These are phyloP conservation scores for Rosa persica DNA, from an alignment of 306 rosid species.

Conservation along the genomic window DNA sequence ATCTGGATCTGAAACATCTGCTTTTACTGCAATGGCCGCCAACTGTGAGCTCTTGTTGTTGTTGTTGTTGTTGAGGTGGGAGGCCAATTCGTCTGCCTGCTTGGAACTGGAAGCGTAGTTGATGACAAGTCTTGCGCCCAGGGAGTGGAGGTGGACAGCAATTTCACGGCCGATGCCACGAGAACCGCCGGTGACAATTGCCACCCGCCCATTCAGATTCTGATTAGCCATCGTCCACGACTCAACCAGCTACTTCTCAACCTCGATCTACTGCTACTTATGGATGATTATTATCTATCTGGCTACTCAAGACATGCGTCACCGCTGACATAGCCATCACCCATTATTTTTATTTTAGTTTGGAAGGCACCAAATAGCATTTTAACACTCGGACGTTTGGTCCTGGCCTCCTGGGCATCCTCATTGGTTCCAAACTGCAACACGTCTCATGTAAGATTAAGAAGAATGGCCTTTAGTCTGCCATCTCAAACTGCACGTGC, in stretches of 20 bases:
- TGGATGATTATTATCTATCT: neutral
- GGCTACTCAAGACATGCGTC: neutral
- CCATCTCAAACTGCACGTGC: too few relatives aligned
- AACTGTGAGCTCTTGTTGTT: neutral
- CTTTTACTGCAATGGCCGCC: slow-evolving; percentile 33
- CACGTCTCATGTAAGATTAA: too few relatives aligned
- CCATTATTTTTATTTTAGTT: too few relatives aligned
- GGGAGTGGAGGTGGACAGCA: slow-evolving; percentile 50
- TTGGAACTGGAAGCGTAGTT: slow-evolving; percentile 37
- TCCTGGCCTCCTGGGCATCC: too few relatives aligned
- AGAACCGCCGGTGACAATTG: slow-evolving; percentile 51
- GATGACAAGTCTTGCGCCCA: slow-evolving; percentile 45
- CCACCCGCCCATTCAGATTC: slow-evolving; percentile 37
- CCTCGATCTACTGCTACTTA: too few relatives aligned
- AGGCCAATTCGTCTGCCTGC: slow-evolving; percentile 39
- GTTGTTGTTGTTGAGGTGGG: slow-evolving; percentile 29
- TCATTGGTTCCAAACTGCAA: too few relatives aligned
- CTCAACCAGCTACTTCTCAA: too few relatives aligned
- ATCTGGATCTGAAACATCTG: slow-evolving; percentile 42
- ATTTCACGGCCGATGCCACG: slow-evolving; percentile 55
- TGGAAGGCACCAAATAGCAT: too few relatives aligned
- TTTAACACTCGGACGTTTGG: too few relatives aligned
- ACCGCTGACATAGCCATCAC: neutral
- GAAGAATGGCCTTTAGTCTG: too few relatives aligned
- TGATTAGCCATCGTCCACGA: neutral